Base-by-base conservation (phyloP, 2,329 filamentous ascomycete species). In the Aspergillus pseudoviridinutans region DNA sequence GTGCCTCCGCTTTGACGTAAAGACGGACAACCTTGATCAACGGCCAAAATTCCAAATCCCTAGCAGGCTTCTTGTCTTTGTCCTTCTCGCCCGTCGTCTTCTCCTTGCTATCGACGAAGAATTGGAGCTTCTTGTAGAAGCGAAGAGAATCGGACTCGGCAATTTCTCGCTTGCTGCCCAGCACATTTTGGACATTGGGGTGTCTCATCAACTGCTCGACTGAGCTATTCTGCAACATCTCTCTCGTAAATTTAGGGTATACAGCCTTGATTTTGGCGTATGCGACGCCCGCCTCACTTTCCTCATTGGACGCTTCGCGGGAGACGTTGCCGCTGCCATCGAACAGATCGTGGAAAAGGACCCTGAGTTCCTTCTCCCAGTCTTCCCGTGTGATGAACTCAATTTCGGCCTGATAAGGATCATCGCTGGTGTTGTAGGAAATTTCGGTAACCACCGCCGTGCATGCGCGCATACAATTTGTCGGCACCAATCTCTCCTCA, bases 1-100 rank as follows among this genome's bases (percentile, higher is more conserved):
- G 41, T 3, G 51, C 59, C 9, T 9, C 9, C 3, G 59, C 53
- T 24, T 51, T 58, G 20, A 54, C 47, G n/a, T 49, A 60, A 6
- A 63, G 38, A 4, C 50, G 55, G 12, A 63, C 56, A 12, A 60
- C 59, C 1, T 58, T 54, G 53, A 79, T 74, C 0, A 79, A 63
- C 0, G 77, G 76, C 76, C 77, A 79, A 24, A 71, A 68, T 28
- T 74, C 67, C 56, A 71, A 24, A 14, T 47, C 44, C 25, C 22
- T 47, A 22, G 22, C 7, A 47, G 44, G 44, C 44, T 47, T 47
- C 44, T 47, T 68, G 12, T 76, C 58, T 63, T 57, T 44, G 2
- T 49, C 35, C 17, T 27, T 55, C 8, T 74, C 78, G 58, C 83
- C 82, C 1, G 83, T 81, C 1, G 80, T 77, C 64, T 84, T 83